These are phyloP conservation scores for Chrysosporium keratinophilum DNA, from an alignment of 2,329 filamentous ascomycete genomes.

Conservation along the genomic window DNA sequence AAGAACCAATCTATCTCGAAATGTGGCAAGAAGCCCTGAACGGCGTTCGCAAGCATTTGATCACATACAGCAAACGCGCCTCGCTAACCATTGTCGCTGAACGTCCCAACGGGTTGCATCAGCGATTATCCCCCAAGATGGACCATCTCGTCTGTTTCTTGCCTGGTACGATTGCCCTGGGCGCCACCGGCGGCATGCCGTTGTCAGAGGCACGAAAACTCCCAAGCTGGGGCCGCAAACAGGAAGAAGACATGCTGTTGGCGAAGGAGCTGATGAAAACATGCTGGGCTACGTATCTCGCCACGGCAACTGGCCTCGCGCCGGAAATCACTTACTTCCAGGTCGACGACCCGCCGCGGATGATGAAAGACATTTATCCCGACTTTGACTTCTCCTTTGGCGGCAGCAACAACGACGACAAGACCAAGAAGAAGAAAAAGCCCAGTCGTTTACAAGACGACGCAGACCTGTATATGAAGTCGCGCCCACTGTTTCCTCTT, in stretches of 20 bases:
- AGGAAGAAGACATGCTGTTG: constrained; percentile 78
- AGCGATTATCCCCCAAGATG: constrained; percentile 73
- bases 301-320: constrained; percentile 80
- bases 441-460: not conserved
- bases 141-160: constrained; percentile 97
- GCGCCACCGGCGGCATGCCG: constrained; percentile 65
- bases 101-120: constrained; percentile 60
- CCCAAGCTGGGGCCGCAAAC: constrained; percentile 61
- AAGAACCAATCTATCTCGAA: constrained; percentile 75
- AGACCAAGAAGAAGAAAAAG: constrained; percentile 19
- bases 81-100: constrained; percentile 86
- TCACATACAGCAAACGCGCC: constrained; percentile 74
- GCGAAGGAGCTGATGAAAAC: constrained; percentile 89
- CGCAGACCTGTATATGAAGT: constrained; percentile 29
- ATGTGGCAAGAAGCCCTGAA: constrained; percentile 84
- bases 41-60: constrained; percentile 81
- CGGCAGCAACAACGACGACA: constrained; percentile 24
- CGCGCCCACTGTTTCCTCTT: constrained; percentile 26
- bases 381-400: constrained; percentile 24
- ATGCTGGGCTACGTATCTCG: constrained; percentile 96
- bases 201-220: constrained; percentile 64
- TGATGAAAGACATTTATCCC: constrained; percentile 27
- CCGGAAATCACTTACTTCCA: constrained; percentile 91
- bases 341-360: constrained; percentile 56
- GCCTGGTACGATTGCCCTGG: constrained; percentile 88